Conservation (phyloP, 2,329 filamentous ascomycete species). For the Fusarium sterilihyphosum region DNA sequence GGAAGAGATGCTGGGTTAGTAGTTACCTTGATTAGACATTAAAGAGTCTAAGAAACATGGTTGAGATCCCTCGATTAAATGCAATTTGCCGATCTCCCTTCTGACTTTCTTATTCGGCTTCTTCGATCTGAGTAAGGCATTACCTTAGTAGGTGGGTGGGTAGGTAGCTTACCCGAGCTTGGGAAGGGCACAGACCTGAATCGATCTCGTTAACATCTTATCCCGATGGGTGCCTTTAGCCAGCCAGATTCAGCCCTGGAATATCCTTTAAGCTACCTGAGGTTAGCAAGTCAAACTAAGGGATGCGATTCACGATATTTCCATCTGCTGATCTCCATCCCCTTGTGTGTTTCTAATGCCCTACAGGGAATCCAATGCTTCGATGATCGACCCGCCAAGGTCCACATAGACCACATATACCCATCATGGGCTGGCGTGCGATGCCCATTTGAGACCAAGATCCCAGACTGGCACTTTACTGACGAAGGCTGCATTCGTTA, state of each 20-base stretch:
- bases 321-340: background rate
- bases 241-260: background rate
- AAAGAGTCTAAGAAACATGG: background rate
- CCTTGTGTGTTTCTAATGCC: background rate
- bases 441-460: background rate
- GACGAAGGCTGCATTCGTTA: background rate
- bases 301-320: background rate
- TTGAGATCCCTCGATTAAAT: slow-evolving; percentile 1
- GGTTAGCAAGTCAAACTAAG: background rate
- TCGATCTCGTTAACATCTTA: background rate
- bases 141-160: background rate
- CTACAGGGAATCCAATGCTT: background rate
- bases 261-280: background rate
- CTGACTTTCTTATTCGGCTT: background rate
- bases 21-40: slow-evolving; percentile 8
- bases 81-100: slow-evolving; percentile 4
- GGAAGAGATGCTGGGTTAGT: background rate
- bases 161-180: background rate
- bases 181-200: slow-evolving; percentile 2
- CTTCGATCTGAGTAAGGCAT: background rate
- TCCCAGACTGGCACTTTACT: background rate
- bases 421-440: slow-evolving; percentile 2
- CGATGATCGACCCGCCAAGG: slow-evolving; percentile 13
- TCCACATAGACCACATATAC: slow-evolving; percentile 7
- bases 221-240: background rate